Evolutionary conservation across 495 filamentous ascomycete species (phyloP), one percentile per base, ranked within the genome.

Genomic region (Neurospora intermedia): DNA sequence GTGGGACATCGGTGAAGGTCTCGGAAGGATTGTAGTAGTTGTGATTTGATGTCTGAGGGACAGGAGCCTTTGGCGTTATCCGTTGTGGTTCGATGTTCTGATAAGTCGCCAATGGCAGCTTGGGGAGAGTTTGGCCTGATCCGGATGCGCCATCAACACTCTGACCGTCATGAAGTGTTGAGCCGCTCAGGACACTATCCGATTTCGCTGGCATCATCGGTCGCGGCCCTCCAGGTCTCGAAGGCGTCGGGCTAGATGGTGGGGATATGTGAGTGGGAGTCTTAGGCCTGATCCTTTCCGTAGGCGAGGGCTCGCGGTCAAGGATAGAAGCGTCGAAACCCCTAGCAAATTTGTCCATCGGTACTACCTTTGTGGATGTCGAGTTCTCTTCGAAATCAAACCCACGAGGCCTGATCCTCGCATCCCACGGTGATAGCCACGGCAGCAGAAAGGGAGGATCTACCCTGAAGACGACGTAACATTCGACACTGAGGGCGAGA

Each of bases 391-490:
- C 54, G 6, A 27, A 66, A 7, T 66, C 54, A 38, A 66, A 66
- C 27, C 54, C 27, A 7, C 54, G 54, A 7, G 54, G 54, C 27
- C 54, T 66, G 31, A 38, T 35, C 54, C 54, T 66, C 18, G 54
- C 54, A 8, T n/a, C 9, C 31, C 69, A 13, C 0, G 73, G 69
- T 0, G 71, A 73, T 3, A 75, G 2, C 75, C 74, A 72, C 6
- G 75, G 75, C 8, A 77, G 35, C 41, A 69, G 43, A 35, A 76
- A 76, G 4, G 75, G 73, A 6, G 69, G 71, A 6, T 11, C 15
- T 10, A 70, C 69, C 15, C 62, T 11, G 13, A 73, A 43, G 7
- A 76, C 20, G 10, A 75, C 69, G 13, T 10, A 16, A 11, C 73
- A 62, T 16, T 72, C 31, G 16, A 72, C 15, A 35, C 59, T 16